Evolutionary conservation across 2,329 filamentous ascomycete species (phyloP).

Genomic region (Fusarium pseudocircinatum): DNA sequence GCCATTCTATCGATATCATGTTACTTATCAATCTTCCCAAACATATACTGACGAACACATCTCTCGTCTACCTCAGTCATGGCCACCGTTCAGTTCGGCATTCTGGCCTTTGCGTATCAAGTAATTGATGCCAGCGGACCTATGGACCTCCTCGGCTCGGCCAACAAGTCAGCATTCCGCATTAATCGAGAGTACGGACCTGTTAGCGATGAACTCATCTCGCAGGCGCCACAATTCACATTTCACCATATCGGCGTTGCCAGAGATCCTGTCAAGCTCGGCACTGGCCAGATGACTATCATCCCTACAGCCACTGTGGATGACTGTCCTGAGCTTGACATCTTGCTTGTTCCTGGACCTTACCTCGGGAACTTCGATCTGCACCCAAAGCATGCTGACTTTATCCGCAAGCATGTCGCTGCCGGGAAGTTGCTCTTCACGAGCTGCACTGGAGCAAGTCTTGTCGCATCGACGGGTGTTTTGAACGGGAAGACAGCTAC

Average conservation of each 20-base stretch:
- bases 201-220: neutral
- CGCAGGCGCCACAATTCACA: neutral
- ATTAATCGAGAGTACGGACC: neutral
- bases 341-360: neutral
- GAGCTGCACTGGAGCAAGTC: neutral
- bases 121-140: neutral
- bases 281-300: neutral
- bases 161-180: neutral
- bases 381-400: neutral
- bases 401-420: neutral
- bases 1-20: fast-evolving
- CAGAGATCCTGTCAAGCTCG: neutral
- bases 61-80: fast-evolving
- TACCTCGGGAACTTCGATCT: neutral
- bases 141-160: neutral
- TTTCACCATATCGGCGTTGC: neutral
- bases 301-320: neutral
- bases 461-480: neutral
- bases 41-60: fast-evolving
- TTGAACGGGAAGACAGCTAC: neutral
- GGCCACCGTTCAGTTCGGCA: neutral
- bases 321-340: neutral
- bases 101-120: neutral
- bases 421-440: neutral
- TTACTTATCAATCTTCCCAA: fast-evolving